phyloP scores from a whole-genome alignment of 2,329 filamentous ascomycete species.

The Aspergillus flavus region DNA sequence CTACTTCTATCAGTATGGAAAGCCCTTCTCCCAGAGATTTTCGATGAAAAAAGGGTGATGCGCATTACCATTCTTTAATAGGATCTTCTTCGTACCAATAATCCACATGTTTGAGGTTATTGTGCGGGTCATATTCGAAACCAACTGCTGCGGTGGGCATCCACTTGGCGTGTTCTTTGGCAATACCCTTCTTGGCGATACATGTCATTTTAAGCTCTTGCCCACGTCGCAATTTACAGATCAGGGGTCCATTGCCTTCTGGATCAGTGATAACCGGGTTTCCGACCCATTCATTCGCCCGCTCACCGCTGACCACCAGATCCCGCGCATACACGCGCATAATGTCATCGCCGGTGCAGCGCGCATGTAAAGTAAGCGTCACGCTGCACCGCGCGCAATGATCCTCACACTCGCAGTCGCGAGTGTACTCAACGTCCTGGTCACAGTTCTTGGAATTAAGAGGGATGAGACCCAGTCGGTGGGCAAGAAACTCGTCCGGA shows the following conservation, averaged over 20 bases:
- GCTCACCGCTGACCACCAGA: constrained; percentile 70
- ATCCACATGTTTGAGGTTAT: constrained; percentile 88
- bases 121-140: constrained; percentile 98
- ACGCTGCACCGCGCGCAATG: constrained; percentile 93
- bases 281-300: constrained; percentile 74
- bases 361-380: constrained; percentile 78
- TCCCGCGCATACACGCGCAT: constrained; percentile 96
- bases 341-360: constrained; percentile 80
- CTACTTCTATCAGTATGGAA: constrained; percentile 19
- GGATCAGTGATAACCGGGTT: constrained; percentile 82
- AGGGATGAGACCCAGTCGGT: constrained; percentile 87
- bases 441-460: constrained; percentile 83
- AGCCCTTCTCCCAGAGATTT: neutral
- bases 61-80: constrained; percentile 75
- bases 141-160: constrained; percentile 87
- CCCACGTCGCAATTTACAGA: constrained; percentile 85
- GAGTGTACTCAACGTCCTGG: constrained; percentile 76
- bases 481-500: constrained; percentile 92
- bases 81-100: constrained; percentile 93
- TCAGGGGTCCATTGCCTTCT: constrained; percentile 78
- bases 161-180: constrained; percentile 99
- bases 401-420: constrained; percentile 95
- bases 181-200: constrained; percentile 96
- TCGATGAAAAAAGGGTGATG: neutral
- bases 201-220: constrained; percentile 90